These are phyloP conservation scores for Sindora glabra DNA, from an alignment of 306 rosid genomes.

Conservation along the genomic window DNA sequence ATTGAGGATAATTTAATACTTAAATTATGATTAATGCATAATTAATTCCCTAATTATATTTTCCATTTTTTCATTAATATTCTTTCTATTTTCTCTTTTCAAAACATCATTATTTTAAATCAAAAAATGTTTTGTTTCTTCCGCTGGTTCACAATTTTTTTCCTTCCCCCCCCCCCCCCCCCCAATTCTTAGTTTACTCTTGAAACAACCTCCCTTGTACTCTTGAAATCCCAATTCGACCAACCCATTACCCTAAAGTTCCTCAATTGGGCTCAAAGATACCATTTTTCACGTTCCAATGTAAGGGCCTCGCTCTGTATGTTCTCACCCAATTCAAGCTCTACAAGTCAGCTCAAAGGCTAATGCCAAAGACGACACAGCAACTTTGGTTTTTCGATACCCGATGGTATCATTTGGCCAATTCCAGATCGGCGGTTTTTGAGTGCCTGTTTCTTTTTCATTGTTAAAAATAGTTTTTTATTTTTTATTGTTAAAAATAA, in stretches of 20 bases:
- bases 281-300: slow-evolving; percentile 44
- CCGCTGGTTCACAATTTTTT: slow-evolving; percentile 43
- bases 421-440: slow-evolving; percentile 63
- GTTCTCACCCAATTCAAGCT: slow-evolving; percentile 73
- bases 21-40: no score
- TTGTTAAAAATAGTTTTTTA: no score
- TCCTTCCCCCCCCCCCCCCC: slow-evolving; percentile 61
- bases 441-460: no score
- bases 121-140: no score
- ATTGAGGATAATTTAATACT: no score
- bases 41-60: no score
- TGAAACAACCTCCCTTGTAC: slow-evolving; percentile 60
- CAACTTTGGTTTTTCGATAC: slow-evolving; percentile 36
- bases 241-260: slow-evolving; percentile 40
- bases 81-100: no score
- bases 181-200: slow-evolving; percentile 61
- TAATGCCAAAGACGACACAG: slow-evolving; percentile 32
- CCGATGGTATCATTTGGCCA: slow-evolving; percentile 39
- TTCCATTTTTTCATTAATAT: no score
- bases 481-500: no score
- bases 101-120: no score
- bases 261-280: slow-evolving; percentile 60
- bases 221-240: slow-evolving; percentile 59
- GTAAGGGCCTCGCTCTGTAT: slow-evolving; percentile 77
- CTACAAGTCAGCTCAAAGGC: slow-evolving; percentile 60